phyloP scores from a whole-genome alignment of 208 protist genomes.

The Leishmania martiniquensis region DNA sequence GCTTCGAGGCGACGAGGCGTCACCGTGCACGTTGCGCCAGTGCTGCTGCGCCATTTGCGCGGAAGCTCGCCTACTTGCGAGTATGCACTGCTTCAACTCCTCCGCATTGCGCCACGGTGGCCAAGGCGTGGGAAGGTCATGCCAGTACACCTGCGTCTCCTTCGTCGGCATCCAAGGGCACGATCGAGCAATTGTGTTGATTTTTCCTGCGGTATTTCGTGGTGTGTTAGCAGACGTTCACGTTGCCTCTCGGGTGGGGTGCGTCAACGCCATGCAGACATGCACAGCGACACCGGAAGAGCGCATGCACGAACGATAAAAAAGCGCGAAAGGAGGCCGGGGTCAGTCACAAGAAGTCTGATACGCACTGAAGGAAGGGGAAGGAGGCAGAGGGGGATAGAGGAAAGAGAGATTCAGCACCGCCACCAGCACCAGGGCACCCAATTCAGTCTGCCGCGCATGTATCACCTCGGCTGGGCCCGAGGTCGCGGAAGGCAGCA shows the following conservation, averaged over 20 bases:
- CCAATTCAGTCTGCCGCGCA: not conserved
- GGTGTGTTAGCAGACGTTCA: not conserved
- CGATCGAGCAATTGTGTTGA: not conserved
- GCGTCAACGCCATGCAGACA: not conserved
- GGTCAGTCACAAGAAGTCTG: not conserved
- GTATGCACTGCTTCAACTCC: conserved; percentile 16
- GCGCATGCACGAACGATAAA: not conserved
- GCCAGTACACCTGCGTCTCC: conserved; percentile 36
- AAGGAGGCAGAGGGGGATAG: not conserved
- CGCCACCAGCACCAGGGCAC: not conserved
- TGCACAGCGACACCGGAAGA: not conserved
- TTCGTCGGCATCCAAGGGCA: conserved; percentile 20
- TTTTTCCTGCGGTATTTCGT: not conserved
- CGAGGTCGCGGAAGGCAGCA: not conserved
- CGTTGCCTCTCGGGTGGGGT: not conserved
- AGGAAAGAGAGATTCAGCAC: not conserved
- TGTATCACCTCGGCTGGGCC: not conserved
- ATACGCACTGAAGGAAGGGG: not conserved
- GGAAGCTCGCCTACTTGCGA: conserved; percentile 10
- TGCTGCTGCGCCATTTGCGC: not conserved
- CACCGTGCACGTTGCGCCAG: conserved; percentile 1
- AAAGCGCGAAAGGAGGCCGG: not conserved
- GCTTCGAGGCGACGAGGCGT: not conserved
- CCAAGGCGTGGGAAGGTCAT: conserved; percentile 19
- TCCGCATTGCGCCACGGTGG: conserved; percentile 22